These are phyloP conservation scores for Epichloe hybrida DNA, from an alignment of 2,329 filamentous ascomycete species.

Conservation along the genomic window DNA sequence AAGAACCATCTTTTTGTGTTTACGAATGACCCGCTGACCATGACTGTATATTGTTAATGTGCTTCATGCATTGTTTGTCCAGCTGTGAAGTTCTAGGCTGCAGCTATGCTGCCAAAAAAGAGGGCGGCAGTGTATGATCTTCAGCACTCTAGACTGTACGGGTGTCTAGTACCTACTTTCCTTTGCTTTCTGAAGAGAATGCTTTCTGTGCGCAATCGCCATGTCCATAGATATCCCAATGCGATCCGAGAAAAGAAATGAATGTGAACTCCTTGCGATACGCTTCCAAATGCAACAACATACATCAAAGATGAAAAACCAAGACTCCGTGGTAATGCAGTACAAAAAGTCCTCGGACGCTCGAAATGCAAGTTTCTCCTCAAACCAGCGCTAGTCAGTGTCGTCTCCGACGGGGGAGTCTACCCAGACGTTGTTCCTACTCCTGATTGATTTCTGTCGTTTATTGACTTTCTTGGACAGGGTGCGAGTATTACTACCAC, in stretches of 20 bases:
- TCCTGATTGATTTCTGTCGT: conserved; percentile 17
- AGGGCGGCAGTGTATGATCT: background rate
- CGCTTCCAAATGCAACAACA: conserved; percentile 7
- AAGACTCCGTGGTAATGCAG: conserved; percentile 1
- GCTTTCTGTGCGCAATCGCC: background rate
- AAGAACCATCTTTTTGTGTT: too few relatives aligned
- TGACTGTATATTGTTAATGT: background rate
- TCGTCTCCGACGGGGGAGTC: conserved; percentile 26
- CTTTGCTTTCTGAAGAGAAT: background rate
- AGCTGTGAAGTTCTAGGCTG: background rate
- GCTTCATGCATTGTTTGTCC: background rate
- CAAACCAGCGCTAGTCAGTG: conserved; percentile 14
- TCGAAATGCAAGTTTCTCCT: background rate
- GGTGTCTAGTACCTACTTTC: too few relatives aligned
- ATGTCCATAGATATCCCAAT: background rate
- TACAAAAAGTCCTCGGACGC: background rate
- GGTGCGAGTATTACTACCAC: conserved; percentile 15
- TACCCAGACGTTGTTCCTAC: conserved; percentile 13
- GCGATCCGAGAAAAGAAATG: conserved; percentile 4
- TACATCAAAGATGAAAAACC: conserved; percentile 5
- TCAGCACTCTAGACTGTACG: background rate
- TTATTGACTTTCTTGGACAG: conserved; percentile 18
- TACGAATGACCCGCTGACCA: too few relatives aligned
- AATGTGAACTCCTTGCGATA: conserved; percentile 5
- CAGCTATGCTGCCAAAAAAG: background rate